A percentile compares a stretch with the other conserved stretches of the same genome.
phyloP scores from a whole-genome alignment of 345 rosid genomes.

The Angophora floribunda region DNA sequence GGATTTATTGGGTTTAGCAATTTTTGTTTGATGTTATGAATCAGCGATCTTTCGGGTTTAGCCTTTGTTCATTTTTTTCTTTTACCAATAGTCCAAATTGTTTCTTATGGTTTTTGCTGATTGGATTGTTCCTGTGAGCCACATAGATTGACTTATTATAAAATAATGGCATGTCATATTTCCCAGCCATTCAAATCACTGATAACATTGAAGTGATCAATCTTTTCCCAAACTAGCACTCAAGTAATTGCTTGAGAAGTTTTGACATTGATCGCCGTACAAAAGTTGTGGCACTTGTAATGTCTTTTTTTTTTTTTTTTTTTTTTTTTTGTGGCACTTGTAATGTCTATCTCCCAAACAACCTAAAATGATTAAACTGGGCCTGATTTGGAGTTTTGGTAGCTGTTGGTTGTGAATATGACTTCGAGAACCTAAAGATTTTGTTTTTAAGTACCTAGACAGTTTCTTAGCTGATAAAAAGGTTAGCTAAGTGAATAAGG shows the following conservation, averaged over 20 bases:
- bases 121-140: background rate
- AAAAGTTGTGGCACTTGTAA: background rate
- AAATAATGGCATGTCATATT: background rate
- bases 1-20: background rate
- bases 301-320: too few relatives aligned
- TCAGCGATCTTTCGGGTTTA: background rate
- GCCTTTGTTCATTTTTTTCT: background rate
- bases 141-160: background rate
- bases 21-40: background rate
- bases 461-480: background rate
- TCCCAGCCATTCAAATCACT: background rate
- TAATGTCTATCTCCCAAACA: background rate
- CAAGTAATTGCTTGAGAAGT: background rate
- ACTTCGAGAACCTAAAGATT: background rate
- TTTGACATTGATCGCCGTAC: background rate
- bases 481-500: background rate
- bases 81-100: background rate
- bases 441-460: background rate
- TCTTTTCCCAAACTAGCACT: background rate
- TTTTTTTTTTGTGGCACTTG: background rate
- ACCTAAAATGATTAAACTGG: background rate
- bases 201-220: background rate
- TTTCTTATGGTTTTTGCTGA: background rate
- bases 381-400: background rate
- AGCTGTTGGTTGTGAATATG: background rate